Evolutionary conservation across 768 basidiomycete genomes (phyloP).

Genomic region (Pleurotus djamor): DNA sequence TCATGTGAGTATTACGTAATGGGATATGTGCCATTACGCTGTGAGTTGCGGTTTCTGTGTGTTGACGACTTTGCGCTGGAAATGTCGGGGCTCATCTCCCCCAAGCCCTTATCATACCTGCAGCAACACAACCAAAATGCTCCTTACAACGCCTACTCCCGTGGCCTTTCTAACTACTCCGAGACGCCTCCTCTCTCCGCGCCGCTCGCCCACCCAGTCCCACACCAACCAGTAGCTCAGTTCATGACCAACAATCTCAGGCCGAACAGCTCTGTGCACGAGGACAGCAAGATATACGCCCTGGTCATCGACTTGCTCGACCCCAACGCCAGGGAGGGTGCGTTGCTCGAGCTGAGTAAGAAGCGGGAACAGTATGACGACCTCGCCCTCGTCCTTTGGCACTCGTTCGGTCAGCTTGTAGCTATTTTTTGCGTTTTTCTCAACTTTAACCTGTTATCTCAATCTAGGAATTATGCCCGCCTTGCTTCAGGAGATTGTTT

Average conservation of each 20-base stretch:
- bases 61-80: neutral
- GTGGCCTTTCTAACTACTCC: conserved; percentile 49
- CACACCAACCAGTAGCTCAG: conserved; percentile 41
- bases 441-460: neutral
- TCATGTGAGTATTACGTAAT: neutral
- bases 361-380: conserved; percentile 99
- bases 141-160: conserved; percentile 59
- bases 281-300: conserved; percentile 78
- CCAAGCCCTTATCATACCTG: conserved; percentile 61
- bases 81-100: conserved; percentile 65
- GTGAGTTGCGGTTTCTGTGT: neutral
- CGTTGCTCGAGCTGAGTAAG: conserved; percentile 95
- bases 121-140: conserved; percentile 43
- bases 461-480: conserved; percentile 92
- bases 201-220: conserved; percentile 55
- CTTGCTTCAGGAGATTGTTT: conserved; percentile 95
- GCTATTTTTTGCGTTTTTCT: conserved; percentile 11
- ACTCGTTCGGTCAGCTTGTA: conserved; percentile 78
- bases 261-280: conserved; percentile 32
- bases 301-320: conserved; percentile 89
- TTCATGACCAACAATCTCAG: conserved; percentile 31
- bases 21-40: neutral
- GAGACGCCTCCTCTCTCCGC: conserved; percentile 64
- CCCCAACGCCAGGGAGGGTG: conserved; percentile 80
- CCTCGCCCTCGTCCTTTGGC: conserved; percentile 96